Conservation (phyloP, 108 stramenopile species). For the Cyclotella choctawhatcheeana region DNA sequence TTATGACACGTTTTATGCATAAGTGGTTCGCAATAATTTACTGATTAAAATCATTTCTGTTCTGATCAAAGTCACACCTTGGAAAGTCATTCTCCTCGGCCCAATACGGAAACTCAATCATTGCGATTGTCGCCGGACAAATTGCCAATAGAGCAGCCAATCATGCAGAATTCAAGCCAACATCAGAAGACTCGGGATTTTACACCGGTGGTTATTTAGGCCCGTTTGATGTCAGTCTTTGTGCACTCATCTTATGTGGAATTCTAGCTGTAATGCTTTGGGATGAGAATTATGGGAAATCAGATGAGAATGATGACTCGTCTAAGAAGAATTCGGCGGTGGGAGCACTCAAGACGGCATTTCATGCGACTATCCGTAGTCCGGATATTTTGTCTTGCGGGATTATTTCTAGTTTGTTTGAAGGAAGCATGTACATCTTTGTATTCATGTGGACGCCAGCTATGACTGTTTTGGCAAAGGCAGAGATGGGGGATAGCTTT, state of each 20-base stretch:
- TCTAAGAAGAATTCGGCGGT: conserved; percentile 29
- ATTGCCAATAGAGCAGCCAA: conserved; percentile 81
- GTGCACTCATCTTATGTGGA: conserved; percentile 76
- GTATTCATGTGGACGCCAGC: conserved; percentile 98
- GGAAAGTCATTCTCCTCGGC: conserved; percentile 90
- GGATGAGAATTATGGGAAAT: conserved; percentile 95
- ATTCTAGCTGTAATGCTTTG: conserved; percentile 77
- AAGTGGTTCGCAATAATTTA: neutral
- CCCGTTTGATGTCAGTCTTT: conserved; percentile 93
- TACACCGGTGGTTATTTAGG: conserved; percentile 88
- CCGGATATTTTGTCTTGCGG: conserved; percentile 83
- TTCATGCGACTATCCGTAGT: conserved; percentile 60
- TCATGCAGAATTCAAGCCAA: conserved; percentile 42
- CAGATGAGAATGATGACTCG: conserved; percentile 37
- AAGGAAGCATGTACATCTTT: conserved; percentile 94
- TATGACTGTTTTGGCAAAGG: conserved; percentile 57
- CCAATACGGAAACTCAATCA: conserved; percentile 88
- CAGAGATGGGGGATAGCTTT: conserved; percentile 50
- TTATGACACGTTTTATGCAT: neutral
- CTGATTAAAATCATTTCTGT: neutral
- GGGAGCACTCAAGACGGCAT: conserved; percentile 61
- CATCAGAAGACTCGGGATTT: conserved; percentile 44
- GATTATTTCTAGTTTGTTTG: conserved; percentile 90
- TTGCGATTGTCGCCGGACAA: conserved; percentile 96
- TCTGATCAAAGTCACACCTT: conserved; percentile 53